Base-by-base conservation (phyloP, 345 rosid species). In the Salix udensis region DNA sequence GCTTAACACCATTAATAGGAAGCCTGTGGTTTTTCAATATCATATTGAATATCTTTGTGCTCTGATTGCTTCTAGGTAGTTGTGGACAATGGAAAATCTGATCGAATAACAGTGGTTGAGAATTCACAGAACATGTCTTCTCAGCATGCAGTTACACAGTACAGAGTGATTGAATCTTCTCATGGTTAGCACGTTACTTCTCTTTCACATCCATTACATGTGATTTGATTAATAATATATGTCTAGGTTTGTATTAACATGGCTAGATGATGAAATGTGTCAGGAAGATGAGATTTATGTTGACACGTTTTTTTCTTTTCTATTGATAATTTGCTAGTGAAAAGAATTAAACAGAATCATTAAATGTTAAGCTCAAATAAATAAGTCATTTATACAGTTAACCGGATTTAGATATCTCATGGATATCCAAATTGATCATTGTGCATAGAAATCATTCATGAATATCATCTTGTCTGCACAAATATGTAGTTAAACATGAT, bases 21-120 rank as follows among this genome's bases (percentile, higher is more conserved):
- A 62, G 66, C 14, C 30, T 21, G 12, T 14, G 21, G 15, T 10
- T 9, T 15, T 71, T 10, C 62, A 12, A 4, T 34, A 66, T 7
- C 31, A 26, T 10, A 62, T 23, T 62, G 66, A 62, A 26, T 4
- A 34, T 12, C 24, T 76, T 12, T 7, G 36, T 16, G 64, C 50
- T 31, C 46, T 34, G 2, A 26, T 31, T 77, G 52, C 72, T 75
- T 73, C 50, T 77, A 94, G 97, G 89, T 92, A 64, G 87, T 94
- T 72, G 87, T 92, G 71, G 98, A 89, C 85, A 86, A 89, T 78
- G 98, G 99, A 75, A 93, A 91, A 85, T 93, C 96, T 74, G 98
- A 96, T 77, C 87, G 97, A 73, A 91, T 91, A 84, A 93, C 91
- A 5, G 88, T 93, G 61, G 74, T 88, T 67, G 87, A 86, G 68